Conservation (phyloP, 805 yeast genomes). For the Candida taoyuanica region DNA sequence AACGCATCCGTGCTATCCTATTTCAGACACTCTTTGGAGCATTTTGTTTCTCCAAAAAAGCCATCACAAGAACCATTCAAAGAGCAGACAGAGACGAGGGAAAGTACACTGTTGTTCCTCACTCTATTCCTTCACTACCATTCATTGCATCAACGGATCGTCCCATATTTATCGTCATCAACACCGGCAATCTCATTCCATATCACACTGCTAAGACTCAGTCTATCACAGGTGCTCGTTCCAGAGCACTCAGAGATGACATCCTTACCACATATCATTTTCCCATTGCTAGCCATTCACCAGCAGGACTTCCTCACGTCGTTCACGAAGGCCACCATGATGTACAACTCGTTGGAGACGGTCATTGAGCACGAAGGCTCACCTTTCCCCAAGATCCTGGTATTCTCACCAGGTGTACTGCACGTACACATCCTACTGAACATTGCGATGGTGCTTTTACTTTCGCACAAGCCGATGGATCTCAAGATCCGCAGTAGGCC, state of each 20-base stretch:
- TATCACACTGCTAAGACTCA: conserved; percentile 8
- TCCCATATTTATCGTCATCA: conserved; percentile 1
- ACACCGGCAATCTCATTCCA: conserved; percentile 6
- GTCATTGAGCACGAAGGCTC: conserved; percentile 2
- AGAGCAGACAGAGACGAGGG: neutral
- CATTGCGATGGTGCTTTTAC: conserved; percentile 10
- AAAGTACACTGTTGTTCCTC: conserved; percentile 8
- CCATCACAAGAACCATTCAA: neutral
- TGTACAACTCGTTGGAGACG: neutral
- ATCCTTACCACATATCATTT: conserved; percentile 3
- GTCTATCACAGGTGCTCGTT: conserved; percentile 5
- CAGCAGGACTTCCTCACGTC: conserved; percentile 8
- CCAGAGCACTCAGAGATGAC: neutral
- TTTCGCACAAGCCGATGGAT: conserved; percentile 14
- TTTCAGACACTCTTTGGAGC: conserved; percentile 5
- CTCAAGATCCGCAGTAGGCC: conserved; percentile 14
- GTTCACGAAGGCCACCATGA: conserved; percentile 5
- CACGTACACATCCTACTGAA: conserved; percentile 9
- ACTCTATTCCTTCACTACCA: conserved; percentile 9
- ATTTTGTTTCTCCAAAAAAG: conserved; percentile 1
- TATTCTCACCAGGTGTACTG: conserved; percentile 1
- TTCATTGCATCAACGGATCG: conserved; percentile 4
- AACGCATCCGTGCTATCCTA: neutral
- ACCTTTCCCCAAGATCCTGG: conserved; percentile 10
- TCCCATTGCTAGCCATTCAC: conserved; percentile 11